phyloP scores from a whole-genome alignment of 2,329 filamentous ascomycete genomes.

The Diatrype stigma region DNA sequence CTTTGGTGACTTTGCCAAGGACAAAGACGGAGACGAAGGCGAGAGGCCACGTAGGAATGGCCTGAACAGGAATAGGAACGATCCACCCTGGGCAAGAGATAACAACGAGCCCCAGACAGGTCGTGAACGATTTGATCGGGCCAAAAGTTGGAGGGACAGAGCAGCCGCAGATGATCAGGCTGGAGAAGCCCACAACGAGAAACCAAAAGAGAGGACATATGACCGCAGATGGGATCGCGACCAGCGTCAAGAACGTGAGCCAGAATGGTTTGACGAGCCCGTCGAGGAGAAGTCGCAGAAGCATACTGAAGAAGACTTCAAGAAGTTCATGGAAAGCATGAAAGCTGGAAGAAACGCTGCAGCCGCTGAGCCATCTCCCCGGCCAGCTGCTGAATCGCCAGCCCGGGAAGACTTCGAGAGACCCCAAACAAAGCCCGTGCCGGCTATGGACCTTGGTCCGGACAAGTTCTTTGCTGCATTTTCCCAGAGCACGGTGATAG shows the following conservation, averaged over 20 bases:
- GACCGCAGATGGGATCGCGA: slow-evolving; percentile 56
- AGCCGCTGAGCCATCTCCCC: slow-evolving; percentile 33
- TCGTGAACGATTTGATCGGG: slow-evolving; percentile 54
- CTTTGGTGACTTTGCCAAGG: slow-evolving; percentile 46
- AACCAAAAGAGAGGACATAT: slow-evolving; percentile 55
- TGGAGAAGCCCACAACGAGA: slow-evolving; percentile 33
- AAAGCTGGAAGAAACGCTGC: slow-evolving; percentile 56
- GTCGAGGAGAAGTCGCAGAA: slow-evolving; percentile 64
- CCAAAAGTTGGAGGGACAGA: slow-evolving; percentile 59
- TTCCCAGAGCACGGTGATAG: slow-evolving; percentile 34
- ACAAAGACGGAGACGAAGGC: slow-evolving; percentile 46
- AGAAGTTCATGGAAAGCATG: slow-evolving; percentile 92
- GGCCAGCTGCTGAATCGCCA: slow-evolving; percentile 28
- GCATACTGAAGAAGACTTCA: slow-evolving; percentile 86
- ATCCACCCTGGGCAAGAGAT: slow-evolving; percentile 71
- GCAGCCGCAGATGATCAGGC: slow-evolving; percentile 34
- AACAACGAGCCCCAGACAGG: slow-evolving; percentile 34
- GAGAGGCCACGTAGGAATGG: slow-evolving; percentile 61
- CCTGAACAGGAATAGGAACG: slow-evolving; percentile 60
- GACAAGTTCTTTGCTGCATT: slow-evolving; percentile 73
- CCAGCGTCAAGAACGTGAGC: slow-evolving; percentile 68
- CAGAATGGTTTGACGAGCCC: slow-evolving; percentile 83
- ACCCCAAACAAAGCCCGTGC: slow-evolving; percentile 53
- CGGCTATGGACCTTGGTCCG: slow-evolving; percentile 62
- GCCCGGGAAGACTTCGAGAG: slow-evolving; percentile 41